phyloP scores from a whole-genome alignment of 331 rosid genomes.

The Quercus lobata region DNA sequence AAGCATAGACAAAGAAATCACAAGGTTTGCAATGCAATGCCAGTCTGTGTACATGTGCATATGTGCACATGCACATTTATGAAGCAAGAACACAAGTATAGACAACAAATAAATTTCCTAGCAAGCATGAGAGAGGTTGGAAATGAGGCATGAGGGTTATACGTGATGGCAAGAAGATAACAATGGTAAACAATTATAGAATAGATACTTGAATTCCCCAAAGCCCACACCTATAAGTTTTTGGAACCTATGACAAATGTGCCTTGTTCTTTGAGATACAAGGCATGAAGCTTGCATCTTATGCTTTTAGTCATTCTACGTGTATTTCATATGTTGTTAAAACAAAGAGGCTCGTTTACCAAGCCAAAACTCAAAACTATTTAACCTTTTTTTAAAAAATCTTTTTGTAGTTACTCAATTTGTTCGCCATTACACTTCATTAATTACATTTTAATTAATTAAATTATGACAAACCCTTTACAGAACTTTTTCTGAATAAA shows the following conservation, averaged over 20 bases:
- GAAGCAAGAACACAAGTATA: not conserved
- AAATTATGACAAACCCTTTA: not conserved
- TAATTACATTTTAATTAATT: not conserved
- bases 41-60: not conserved
- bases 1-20: not conserved
- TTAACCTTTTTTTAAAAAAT: no score
- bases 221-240: not conserved
- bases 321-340: not conserved
- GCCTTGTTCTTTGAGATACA: not conserved
- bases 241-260: not conserved
- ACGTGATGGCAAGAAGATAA: not conserved
- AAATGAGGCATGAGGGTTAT: not conserved
- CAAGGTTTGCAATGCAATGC: not conserved
- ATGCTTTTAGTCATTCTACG: not conserved
- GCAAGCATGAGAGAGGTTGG: not conserved
- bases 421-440: not conserved
- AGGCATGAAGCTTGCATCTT: not conserved
- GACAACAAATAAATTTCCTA: constrained; percentile 5
- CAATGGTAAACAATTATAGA: not conserved
- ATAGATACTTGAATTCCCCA: not conserved
- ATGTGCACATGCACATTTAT: not conserved
- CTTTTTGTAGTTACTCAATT: not conserved
- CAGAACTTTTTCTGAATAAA: not conserved
- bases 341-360: not conserved
- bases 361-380: no score